Evolutionary conservation across 1,139 yeast genomes (phyloP).

Genomic region (Geotrichum fermentans): DNA sequence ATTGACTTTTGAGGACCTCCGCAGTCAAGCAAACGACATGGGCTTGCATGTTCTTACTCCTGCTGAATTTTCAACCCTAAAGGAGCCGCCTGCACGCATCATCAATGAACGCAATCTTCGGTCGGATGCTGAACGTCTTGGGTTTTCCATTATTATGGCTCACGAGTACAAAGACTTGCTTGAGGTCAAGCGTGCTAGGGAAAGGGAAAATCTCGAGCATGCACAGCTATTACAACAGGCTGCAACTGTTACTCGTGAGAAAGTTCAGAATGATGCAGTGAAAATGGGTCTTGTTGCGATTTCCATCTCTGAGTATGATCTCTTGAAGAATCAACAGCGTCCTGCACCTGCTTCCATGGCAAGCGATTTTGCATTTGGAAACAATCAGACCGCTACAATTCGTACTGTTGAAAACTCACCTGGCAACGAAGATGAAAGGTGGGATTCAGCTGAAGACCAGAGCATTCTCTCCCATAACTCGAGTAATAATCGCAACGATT

Average conservation of each 20-base stretch:
- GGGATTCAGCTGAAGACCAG: conserved; percentile 4
- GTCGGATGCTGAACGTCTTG: conserved; percentile 21
- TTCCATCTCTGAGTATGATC: conserved; percentile 32
- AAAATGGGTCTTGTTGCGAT: conserved; percentile 42
- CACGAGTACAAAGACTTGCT: conserved; percentile 25
- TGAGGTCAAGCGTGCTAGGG: not conserved
- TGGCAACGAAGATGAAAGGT: conserved; percentile 6
- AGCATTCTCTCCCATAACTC: conserved; percentile 11
- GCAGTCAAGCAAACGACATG: conserved; percentile 24
- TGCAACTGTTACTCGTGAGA: conserved; percentile 20
- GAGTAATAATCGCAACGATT: conserved; percentile 13
- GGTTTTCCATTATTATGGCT: conserved; percentile 32
- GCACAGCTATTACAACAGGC: not conserved
- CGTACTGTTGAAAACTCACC: conserved; percentile 5
- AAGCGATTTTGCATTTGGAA: not conserved
- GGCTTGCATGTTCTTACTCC: conserved; percentile 17
- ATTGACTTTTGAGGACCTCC: conserved; percentile 28
- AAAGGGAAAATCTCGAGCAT: not conserved
- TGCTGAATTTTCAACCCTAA: conserved; percentile 23
- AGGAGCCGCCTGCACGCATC: conserved; percentile 3
- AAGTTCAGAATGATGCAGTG: conserved; percentile 24
- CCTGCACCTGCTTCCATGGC: not conserved
- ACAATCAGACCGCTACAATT: conserved; percentile 8
- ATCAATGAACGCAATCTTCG: conserved; percentile 13
- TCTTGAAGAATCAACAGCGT: conserved; percentile 22